Conservation (phyloP, 306 rosid genomes). For the Castanospermum australe region DNA sequence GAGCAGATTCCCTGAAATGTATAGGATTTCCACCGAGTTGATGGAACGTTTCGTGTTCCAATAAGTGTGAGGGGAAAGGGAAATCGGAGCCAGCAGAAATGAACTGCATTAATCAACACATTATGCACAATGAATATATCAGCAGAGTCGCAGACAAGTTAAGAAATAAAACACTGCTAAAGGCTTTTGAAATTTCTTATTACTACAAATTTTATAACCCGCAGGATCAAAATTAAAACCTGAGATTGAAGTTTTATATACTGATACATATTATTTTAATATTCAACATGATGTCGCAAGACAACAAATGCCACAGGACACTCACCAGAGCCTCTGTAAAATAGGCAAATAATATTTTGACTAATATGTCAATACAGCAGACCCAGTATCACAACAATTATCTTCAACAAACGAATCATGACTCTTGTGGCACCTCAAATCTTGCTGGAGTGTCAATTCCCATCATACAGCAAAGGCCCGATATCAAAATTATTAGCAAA, state of each 20-base stretch:
- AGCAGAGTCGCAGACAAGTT: not conserved
- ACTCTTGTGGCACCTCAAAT: constrained; percentile 89
- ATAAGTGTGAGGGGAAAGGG: too few species aligned
- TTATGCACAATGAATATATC: not conserved
- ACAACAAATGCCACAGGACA: constrained; percentile 22
- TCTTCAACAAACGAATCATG: constrained; percentile 45
- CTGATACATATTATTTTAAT: constrained; percentile 36
- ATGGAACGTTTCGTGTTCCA: too few species aligned
- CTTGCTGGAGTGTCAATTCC: constrained; percentile 96
- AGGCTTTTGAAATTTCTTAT: constrained; percentile 23
- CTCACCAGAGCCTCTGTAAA: constrained; percentile 13
- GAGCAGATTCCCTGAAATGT: too few species aligned
- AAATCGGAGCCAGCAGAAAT: too few species aligned
- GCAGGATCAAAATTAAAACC: constrained; percentile 30
- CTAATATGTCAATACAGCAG: constrained; percentile 27
- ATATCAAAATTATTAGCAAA: constrained; percentile 78
- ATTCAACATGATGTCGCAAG: constrained; percentile 27
- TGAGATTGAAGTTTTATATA: constrained; percentile 27
- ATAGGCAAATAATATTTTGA: constrained; percentile 20
- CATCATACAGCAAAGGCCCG: constrained; percentile 99
- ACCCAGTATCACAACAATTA: constrained; percentile 21
- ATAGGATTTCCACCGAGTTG: too few species aligned
- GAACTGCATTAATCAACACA: constrained; percentile 1
- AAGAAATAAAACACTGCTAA: not conserved
- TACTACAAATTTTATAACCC: constrained; percentile 26